Evolutionary conservation across 2,329 filamentous ascomycete species (phyloP), one percentile per base, ranked within the genome.

Genomic region (Fusarium continuum): DNA sequence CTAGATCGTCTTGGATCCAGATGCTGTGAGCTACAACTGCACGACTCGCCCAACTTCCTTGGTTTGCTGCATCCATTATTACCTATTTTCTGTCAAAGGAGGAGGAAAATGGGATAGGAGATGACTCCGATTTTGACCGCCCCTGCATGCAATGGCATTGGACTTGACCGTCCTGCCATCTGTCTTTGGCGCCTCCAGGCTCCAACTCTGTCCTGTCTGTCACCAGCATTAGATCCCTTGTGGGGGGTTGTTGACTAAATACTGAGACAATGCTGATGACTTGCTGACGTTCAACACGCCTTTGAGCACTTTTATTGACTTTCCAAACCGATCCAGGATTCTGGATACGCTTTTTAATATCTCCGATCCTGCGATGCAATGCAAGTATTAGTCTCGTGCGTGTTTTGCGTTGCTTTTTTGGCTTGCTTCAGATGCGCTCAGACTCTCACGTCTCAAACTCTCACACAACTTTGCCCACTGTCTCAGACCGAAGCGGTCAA

Each of bases 401-500:
- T 45, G 39, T 51, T 45, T 35, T 45, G 23, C 23, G n/a, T 58
- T 39, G n/a, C 25, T 22, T 39, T 36, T 47, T 31, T 11, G 28
- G 26, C 54, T 13, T 49, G 31, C 28, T 28, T 38, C 28, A n/a
- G 35, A 44, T 39, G 41, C 32, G 60, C 40, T 64, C 44, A 57
- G 50, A 53, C 61, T 61, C 28, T n/a, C 34, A 39, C 44, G 46
- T 41, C 47, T 43, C 43, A 49, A 48, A 44, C 40, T 43, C 38
- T 38, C 40, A 52, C 54, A 52, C 19, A 47, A 23, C 22, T 44
- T 29, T 40, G 34, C 34, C 38, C 50, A 47, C 36, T 65, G 62
- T 64, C 62, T 66, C 62, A 64, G 63, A 59, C 38, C 34, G 34
- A 49, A 46, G 43, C 39, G 58, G 46, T 66, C 63, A 66, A 66